Evolutionary conservation across 495 filamentous ascomycete genomes (phyloP).

Genomic region (Xylaria sp.): DNA sequence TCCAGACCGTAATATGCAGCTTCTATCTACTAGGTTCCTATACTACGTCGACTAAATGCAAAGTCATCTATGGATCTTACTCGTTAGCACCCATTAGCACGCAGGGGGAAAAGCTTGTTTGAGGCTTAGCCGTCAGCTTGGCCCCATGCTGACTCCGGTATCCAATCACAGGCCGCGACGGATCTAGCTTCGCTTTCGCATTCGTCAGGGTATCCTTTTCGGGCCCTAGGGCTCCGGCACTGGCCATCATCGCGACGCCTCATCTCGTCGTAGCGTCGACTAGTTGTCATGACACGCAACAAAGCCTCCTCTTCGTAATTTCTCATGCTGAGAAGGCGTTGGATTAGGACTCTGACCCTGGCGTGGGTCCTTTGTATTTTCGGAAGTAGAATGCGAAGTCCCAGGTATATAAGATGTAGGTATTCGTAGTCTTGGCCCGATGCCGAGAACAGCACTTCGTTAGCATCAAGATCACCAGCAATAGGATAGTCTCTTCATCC

Average conservation of each 20-base stretch:
- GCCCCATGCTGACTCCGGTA: neutral
- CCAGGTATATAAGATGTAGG: constrained; percentile 20
- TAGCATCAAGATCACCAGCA: neutral
- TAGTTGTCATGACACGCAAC: neutral
- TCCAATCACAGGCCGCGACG: constrained; percentile 11
- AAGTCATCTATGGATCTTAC: constrained; percentile 3
- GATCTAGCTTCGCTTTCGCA: constrained; percentile 13
- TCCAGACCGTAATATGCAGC: neutral
- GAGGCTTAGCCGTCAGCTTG: constrained; percentile 17
- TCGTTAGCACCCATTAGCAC: too few relatives aligned
- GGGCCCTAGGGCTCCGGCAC: constrained; percentile 11
- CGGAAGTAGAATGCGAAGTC: neutral
- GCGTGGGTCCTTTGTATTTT: constrained; percentile 2
- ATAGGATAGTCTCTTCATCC: neutral
- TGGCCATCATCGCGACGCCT: neutral
- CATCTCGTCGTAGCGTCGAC: neutral
- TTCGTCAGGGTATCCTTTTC: neutral
- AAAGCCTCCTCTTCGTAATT: constrained; percentile 11
- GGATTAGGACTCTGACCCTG: neutral
- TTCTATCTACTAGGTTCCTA: neutral
- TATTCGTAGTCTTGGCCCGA: neutral
- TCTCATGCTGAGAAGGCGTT: neutral
- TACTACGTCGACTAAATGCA: neutral
- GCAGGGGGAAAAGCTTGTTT: constrained; percentile 14
- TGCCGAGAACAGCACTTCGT: neutral